Base-by-base conservation (phyloP, 148 eudicot genomes). In the Gaultheria prostrata region DNA sequence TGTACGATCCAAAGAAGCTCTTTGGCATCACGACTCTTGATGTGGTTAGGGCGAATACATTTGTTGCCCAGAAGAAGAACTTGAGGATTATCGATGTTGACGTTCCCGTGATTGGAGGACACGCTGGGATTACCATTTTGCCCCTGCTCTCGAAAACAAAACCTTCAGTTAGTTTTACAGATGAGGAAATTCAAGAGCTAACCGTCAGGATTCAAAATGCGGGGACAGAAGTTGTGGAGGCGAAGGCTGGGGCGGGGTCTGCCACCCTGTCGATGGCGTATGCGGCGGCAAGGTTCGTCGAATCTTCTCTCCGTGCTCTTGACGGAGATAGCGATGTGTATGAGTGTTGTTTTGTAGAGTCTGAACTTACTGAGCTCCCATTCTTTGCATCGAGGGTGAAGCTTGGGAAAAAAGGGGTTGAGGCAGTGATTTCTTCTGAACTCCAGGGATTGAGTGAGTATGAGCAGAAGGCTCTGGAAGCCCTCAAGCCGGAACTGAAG, bases 191-290 rank as follows among this genome's bases (percentile, higher is more conserved):
- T 24, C 83, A 90, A 33, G 93, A 89, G 84, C 86, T 95, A 45
- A 94, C 98, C 0, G 93, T 87, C 69, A 90, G 98, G 90, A 95
- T 94, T 45, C 98, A 94, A 78, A 95, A 95, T 86, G 98, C 95
- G 13, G 98, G 98, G 79, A 95, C 97, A 1, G 98, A 95, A 83
- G 98, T 95, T 26, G 98, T 95, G 84, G 98, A 95, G 85, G 98
- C 98, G 18, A 94, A 95, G 82, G 96, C 95, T 4, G 98, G 98
- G 61, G 95, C 98, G 0, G 98, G 98, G 50, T 95, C 97, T 3
- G 98, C 98, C 6, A 95, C 98, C 20, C 90, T 95, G 79, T 95
- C 98, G 0, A 95, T 95, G 98, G 98, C 98, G 0, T 95, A 93
- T 87, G 98, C 98, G 67, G 98, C 98, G 14, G 98, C 98, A 26